Percentiles rank a stretch among this genome's conserved stretches.
phyloP scores from a whole-genome alignment of 371 early-diverging fungal species.

The Mycotypha africana region DNA sequence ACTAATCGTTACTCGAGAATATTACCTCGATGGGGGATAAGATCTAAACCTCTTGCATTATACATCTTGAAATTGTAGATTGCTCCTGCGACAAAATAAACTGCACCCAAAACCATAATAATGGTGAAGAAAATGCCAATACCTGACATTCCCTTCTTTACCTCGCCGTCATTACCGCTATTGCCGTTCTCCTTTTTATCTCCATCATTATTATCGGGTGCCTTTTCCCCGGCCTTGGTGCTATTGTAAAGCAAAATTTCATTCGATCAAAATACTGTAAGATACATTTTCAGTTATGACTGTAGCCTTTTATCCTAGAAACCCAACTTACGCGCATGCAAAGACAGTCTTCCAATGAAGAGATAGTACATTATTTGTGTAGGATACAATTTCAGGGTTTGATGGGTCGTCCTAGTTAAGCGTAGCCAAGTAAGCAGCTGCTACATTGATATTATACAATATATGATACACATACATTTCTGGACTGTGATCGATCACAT shows the following conservation, averaged over 20 bases:
- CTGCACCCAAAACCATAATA: conserved; percentile 32
- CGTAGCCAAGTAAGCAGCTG: no score
- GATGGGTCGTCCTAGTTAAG: conserved; percentile 21
- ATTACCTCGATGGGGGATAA: conserved; percentile 60
- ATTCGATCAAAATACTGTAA: not conserved
- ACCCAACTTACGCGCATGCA: conserved; percentile 43
- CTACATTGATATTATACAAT: no score
- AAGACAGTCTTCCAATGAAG: conserved; percentile 42
- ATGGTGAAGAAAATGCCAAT: conserved; percentile 52
- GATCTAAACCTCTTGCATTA: conserved; percentile 53
- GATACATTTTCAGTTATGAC: no score
- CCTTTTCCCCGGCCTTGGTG: conserved; percentile 18
- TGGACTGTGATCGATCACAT: conserved; percentile 18
- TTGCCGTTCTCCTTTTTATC: conserved; percentile 6
- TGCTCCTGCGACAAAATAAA: conserved; percentile 56
- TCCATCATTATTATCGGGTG: conserved; percentile 23
- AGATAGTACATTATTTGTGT: conserved; percentile 26
- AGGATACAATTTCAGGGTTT: conserved; percentile 24
- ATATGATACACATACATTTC: conserved; percentile 6
- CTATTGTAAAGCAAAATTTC: conserved; percentile 4
- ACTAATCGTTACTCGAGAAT: no score
- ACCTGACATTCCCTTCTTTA: conserved; percentile 34
- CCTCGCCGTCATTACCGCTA: not conserved
- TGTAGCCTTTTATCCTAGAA: no score
- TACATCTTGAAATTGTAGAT: conserved; percentile 55